Evolutionary conservation across 176 grass and related monocot species (phyloP).

Genomic region (Bolboschoenus planiculmis): DNA sequence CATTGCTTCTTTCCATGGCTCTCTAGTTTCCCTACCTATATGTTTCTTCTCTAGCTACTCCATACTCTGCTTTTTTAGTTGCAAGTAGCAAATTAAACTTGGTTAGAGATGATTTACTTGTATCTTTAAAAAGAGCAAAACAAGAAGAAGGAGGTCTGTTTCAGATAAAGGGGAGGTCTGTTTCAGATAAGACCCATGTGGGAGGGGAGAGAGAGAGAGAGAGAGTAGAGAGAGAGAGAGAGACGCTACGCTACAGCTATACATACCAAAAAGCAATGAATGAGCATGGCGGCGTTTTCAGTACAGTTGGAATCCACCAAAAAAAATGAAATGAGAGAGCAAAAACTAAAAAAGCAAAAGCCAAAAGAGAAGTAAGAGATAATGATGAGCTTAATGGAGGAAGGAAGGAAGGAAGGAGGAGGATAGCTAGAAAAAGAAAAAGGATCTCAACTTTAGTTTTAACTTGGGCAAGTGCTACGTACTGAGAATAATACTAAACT

Average conservation of each 20-base stretch:
- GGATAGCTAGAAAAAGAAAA: not conserved
- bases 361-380: not conserved
- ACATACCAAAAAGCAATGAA: conserved; percentile 25
- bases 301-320: conserved; percentile 31
- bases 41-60: conserved; percentile 7
- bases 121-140: not conserved
- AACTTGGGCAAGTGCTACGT: not conserved
- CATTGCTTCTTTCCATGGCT: not conserved
- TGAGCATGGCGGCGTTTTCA: conserved; percentile 14
- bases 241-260: conserved; percentile 10
- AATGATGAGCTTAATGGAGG: not conserved
- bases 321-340: not conserved
- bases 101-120: not conserved
- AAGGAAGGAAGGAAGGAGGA: not conserved
- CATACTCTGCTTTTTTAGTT: not conserved
- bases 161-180: not conserved
- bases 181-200: conserved; percentile 12
- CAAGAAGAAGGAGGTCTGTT: not conserved
- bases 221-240: not conserved
- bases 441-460: not conserved
- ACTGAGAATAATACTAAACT: not conserved
- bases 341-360: not conserved
- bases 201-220: not conserved
- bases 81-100: not conserved
- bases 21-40: not conserved